Evolutionary conservation across 2,329 filamentous ascomycete genomes (phyloP), one percentile per base, ranked within the genome.

Genomic region (Colletotrichum graminicola): DNA sequence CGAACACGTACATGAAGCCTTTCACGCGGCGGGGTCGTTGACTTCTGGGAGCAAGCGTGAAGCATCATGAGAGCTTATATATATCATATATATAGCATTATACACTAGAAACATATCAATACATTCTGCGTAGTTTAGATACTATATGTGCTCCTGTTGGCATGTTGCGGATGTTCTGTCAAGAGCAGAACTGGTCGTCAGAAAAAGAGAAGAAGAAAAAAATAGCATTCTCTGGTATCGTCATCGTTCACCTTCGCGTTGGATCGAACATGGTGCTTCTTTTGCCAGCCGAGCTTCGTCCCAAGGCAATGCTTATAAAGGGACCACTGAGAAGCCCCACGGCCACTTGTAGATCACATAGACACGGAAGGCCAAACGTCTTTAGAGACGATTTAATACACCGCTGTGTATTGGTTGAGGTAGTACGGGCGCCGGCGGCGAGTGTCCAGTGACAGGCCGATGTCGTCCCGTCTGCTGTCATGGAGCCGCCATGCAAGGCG

Each of bases 71-170:
- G 45, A 62, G 47, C 43, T 62, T 36, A 66, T 66, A 45, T 36
- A 26, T 18, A 69, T 57, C 54, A 54, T 36, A 66, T 66, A 47
- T 66, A 66, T 66, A 55, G 66, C 61, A 70, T 29, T 55, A 70
- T 56, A 70, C 23, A 55, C 47, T 59, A 69, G 45, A 60, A 55
- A 65, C 16, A 70, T 45, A 59, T 8, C 55, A 34, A 26, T 39
- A 66, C 34, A 66, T 47, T 52, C 45, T 16, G 21, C 45, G 34
- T 3, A 51, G 12, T 29, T 32, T 39, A 12, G 5, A 2, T 3
- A 10, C 1, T n/a, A 26, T 4, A 10, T 5, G 7, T 41, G 32
- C 18, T 52, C 6, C 18, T n/a, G 29, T 14, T 4, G 8, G 18
- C 18, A n/a, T 55, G 29, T 14, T 55, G 10, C 3, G 18, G 4